Base-by-base conservation (phyloP, 495 filamentous ascomycete genomes). In the Penicillium desertorum region DNA sequence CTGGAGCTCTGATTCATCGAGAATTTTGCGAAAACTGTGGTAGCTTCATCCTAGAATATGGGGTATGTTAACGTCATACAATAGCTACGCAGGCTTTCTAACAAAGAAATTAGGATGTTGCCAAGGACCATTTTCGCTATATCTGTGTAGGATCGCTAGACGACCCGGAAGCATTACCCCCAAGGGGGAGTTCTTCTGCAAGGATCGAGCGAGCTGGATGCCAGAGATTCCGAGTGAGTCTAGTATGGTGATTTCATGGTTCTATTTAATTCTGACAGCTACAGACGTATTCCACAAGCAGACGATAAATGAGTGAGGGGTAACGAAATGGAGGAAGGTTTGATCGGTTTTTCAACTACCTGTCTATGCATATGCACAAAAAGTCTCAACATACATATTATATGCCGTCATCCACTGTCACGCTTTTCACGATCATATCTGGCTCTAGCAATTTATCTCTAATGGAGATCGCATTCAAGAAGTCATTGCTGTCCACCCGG, bases 181-280 rank as follows among this genome's bases (percentile, higher is more conserved):
- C 0, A 88, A 86, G 68, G 86, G 83, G 0, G 86, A 89, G 64
- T 89, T 89, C 76, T 88, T 85, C 61, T 88, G 84, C 64, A 80
- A 73, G 54, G 52, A 71, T 20, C 62, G 84, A 47, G 76, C 77
- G 29, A 74, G 68, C 11, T 88, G 86, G 86, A 85, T 88, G 83
- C 85, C 83, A 1, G 80, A 84, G 64, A 69, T 87, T 22, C 74
- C 75, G 44, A 73, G 83, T 84, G 60, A 67, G 80, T 74, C 32
- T 27, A 42, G 41, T 7, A 32, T 39, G n/a, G 1, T 30, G 4
- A 20, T 2, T 11, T 30, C 17, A 7, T 47, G 3, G 25, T 1
- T 16, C 6, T 9, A 17, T n/a, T 32, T 7, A 12, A 16, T 1
- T 12, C 22, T 45, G 23, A 25, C 45, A 4, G 32, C 22, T 19